A percentile compares a stretch with the other conserved stretches of the same genome.
Conservation (phyloP, 169 alveolate species). For the Plasmodium blacklocki region DNA sequence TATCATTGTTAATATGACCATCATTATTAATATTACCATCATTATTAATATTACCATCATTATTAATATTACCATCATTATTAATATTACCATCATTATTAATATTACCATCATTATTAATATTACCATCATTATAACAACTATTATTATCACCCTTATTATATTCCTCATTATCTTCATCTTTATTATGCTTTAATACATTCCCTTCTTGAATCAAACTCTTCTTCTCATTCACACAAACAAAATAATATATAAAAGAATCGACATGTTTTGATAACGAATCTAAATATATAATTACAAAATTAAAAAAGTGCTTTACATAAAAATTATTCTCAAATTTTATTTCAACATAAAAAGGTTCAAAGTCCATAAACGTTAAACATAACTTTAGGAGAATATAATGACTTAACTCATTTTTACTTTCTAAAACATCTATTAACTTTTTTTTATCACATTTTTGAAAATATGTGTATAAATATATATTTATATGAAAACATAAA, state of each 20-base stretch:
- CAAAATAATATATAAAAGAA: constrained; percentile 20
- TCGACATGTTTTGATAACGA: constrained; percentile 14
- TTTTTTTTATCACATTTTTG: constrained; percentile 40
- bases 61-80: no score
- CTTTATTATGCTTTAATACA: not conserved
- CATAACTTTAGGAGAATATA: constrained; percentile 45
- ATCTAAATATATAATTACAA: constrained; percentile 53
- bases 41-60: no score
- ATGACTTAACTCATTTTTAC: constrained; percentile 46
- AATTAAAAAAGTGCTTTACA: constrained; percentile 51
- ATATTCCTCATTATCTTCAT: not conserved
- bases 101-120: no score
- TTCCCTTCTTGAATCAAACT: not conserved
- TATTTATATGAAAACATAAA: constrained; percentile 18
- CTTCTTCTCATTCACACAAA: constrained; percentile 30
- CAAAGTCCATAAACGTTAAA: constrained; percentile 56
- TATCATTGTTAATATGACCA: no score
- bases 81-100: no score
- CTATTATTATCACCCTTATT: not conserved
- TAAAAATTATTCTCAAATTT: constrained; percentile 9
- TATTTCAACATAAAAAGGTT: constrained; percentile 33
- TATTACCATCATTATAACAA: no score
- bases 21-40: no score
- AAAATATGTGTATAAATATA: constrained; percentile 14
- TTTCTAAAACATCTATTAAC: constrained; percentile 18